phyloP scores from a whole-genome alignment of 2,329 filamentous ascomycete species.

The Penicillium sp. region DNA sequence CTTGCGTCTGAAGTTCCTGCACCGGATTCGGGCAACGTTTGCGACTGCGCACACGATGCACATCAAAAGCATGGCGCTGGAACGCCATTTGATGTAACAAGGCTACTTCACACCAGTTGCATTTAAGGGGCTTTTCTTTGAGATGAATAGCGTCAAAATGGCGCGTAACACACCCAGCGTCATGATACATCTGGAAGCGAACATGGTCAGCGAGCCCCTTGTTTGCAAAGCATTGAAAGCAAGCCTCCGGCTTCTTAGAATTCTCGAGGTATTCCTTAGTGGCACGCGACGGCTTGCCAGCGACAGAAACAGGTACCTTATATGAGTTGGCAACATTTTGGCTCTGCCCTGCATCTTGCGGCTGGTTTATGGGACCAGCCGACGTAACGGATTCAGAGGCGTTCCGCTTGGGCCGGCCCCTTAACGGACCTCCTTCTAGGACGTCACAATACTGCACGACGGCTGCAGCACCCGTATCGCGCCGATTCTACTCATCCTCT shows the following conservation, averaged over 20 bases:
- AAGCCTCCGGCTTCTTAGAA: constrained; percentile 16
- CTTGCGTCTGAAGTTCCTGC: too few relatives aligned
- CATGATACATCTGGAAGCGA: constrained; percentile 23
- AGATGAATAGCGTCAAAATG: constrained; percentile 13
- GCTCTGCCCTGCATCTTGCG: constrained; percentile 3
- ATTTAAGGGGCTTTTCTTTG: too few relatives aligned
- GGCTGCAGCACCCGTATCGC: constrained; percentile 18
- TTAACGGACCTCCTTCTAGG: constrained; percentile 24
- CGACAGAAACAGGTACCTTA: constrained; percentile 7
- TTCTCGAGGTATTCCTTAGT: constrained; percentile 19
- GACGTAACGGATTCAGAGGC: constrained; percentile 7
- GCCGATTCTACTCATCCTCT: constrained; percentile 25
- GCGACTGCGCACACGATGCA: constrained; percentile 25
- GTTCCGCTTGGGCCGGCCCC: constrained; percentile 17
- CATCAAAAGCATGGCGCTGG: constrained; percentile 24
- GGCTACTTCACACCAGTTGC: neutral
- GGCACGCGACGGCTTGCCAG: constrained; percentile 11
- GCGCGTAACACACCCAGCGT: constrained; percentile 24
- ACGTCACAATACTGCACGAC: constrained; percentile 23
- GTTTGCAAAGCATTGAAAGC: constrained; percentile 22
- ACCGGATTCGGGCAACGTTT: constrained; percentile 4
- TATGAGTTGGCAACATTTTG: constrained; percentile 4
- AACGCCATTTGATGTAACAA: constrained; percentile 27
- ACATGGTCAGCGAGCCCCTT: constrained; percentile 16
- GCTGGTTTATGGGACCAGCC: constrained; percentile 10